Conservation (phyloP, 1,284 basidiomycete species). For the Waitea zeae region DNA sequence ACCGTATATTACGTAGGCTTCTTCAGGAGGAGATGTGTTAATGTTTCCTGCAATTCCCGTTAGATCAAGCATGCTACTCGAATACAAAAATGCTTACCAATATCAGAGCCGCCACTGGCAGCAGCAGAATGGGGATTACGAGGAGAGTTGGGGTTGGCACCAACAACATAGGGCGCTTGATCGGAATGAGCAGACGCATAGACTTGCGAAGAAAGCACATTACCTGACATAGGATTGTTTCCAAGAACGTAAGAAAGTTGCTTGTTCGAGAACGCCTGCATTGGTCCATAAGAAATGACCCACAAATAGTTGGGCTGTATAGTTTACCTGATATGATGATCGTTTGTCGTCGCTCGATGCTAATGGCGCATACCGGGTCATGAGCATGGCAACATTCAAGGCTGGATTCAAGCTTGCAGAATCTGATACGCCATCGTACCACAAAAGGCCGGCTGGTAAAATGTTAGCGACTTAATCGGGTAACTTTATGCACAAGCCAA, state of each 20-base stretch:
- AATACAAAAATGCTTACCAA: too few relatives aligned
- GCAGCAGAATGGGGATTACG: constrained; percentile 78
- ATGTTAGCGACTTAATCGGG: too few relatives aligned
- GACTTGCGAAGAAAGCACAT: not conserved
- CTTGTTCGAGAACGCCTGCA: constrained; percentile 45
- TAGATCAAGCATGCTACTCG: too few relatives aligned
- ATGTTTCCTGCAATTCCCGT: too few relatives aligned
- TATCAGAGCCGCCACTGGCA: constrained; percentile 66
- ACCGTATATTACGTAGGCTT: constrained; percentile 71
- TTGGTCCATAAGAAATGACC: constrained; percentile 1
- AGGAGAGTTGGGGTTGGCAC: constrained; percentile 79
- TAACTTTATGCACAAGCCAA: too few relatives aligned
- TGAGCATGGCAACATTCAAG: constrained; percentile 70
- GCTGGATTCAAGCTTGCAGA: constrained; percentile 72
- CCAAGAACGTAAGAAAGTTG: constrained; percentile 78
- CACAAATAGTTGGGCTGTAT: constrained; percentile 1
- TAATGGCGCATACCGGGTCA: constrained; percentile 60
- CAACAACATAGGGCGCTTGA: constrained; percentile 63
- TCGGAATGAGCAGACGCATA: not conserved
- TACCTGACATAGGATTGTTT: constrained; percentile 73
- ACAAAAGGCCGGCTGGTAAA: constrained; percentile 55
- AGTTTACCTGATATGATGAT: constrained; percentile 36
- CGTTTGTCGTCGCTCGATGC: constrained; percentile 45
- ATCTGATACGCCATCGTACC: constrained; percentile 68
- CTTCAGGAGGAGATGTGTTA: constrained; percentile 52